phyloP scores from a whole-genome alignment of 2,329 filamentous ascomycete species.

The Aspergillus amoenus region DNA sequence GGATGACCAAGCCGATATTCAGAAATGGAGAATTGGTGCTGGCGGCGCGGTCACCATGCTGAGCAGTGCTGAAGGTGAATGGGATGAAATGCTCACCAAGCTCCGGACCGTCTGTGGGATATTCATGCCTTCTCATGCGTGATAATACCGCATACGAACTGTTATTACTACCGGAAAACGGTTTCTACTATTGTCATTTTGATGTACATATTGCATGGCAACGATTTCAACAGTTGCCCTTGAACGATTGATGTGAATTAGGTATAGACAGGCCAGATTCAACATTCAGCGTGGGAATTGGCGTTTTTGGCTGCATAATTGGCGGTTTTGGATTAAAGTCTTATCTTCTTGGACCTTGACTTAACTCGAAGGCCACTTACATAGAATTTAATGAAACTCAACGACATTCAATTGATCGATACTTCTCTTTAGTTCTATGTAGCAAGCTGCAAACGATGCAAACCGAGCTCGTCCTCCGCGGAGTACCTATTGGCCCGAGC shows the following conservation, averaged over 20 bases:
- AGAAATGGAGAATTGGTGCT: conserved; percentile 77
- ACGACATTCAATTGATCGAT: neutral
- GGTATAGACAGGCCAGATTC: conserved; percentile 22
- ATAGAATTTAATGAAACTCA: neutral
- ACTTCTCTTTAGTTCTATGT: neutral
- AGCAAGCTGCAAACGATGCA: conserved; percentile 28
- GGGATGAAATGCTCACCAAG: conserved; percentile 87
- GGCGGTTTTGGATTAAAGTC: neutral
- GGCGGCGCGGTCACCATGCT: conserved; percentile 87
- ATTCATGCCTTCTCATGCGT: conserved; percentile 33
- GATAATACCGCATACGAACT: neutral
- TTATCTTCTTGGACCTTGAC: neutral
- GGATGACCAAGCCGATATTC: conserved; percentile 25
- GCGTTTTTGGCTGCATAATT: conserved; percentile 10
- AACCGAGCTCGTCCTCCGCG: conserved; percentile 22
- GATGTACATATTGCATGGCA: conserved; percentile 11
- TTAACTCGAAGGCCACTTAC: neutral
- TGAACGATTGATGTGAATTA: conserved; percentile 5
- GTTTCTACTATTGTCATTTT: neutral
- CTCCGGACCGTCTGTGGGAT: conserved; percentile 49
- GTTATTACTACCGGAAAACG: neutral
- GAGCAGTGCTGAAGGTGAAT: conserved; percentile 76
- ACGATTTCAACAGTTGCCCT: conserved; percentile 31
- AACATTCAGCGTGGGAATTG: conserved; percentile 29
- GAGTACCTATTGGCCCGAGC: neutral